Base-by-base conservation (phyloP, 2,329 filamentous ascomycete species). In the Nannizziopsis barbatae region DNA sequence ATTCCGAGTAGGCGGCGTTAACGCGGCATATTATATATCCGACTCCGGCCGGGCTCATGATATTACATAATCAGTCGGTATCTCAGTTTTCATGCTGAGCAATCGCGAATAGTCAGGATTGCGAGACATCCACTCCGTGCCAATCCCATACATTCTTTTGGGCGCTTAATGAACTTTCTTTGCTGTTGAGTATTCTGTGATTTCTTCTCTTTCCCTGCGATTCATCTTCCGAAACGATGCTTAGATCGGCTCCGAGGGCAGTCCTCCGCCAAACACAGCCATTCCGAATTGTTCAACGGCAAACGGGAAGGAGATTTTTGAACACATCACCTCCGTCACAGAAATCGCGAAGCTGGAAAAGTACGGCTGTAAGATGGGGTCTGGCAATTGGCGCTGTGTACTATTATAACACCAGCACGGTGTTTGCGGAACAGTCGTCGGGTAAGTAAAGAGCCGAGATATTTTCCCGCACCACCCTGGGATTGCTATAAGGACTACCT, bases 351-450 rank as follows among this genome's bases (percentile, higher is more conserved):
- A 84, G 81, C 63, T 95, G 86, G 85, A 94, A 89, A 75, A 83
- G 80, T 65, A 75, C 80, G 45, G 75, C 75, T 3, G 64, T 78
- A 59, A 77, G 90, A 71, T 83, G 87, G 78, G 86, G 80, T 55
- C 63, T 92, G 49, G 89, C 86, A 0, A 75, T 73, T 51, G 86
- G 76, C 15, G 80, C 83, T 40, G 71, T 96, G 43, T 98, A 96
- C 71, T 95, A 86, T 68, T 98, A 96, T 68, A 94, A 88, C 72
- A 95, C 88, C 6, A 90, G 83, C 60, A 77, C 81, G 47, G 74
- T 87, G 17, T 96, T 96, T 66, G 85, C 88, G 12, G 86, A 95
- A 59, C 83, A 93, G 66, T 77, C 81, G 32, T 68, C 76, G 57
- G 76, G 88, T 94, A 76, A 57, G 83, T 68, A 30, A 31, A 47